Base-by-base conservation (phyloP, 441 rosid genomes). In the Capsella rubella region DNA sequence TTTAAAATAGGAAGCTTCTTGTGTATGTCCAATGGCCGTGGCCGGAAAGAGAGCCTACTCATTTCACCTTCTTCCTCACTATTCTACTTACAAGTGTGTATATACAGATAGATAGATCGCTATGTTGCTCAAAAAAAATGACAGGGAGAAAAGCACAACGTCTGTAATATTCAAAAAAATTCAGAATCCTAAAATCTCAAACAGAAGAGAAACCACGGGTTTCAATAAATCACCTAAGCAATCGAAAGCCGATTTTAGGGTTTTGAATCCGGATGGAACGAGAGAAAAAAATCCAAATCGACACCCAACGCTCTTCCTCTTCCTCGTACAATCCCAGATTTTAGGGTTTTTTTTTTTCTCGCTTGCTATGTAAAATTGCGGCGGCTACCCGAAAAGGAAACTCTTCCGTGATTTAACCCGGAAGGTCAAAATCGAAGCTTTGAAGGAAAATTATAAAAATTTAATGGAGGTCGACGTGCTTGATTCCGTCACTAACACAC, bases 1-100 rank as follows among this genome's bases (percentile, higher is more conserved):
- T 94, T 94, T 2, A 94, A 78, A 69, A 94, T 92, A 4, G 99
- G 99, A 34, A 94, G 88, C 89, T 90, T 94, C 82, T 90, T 94
- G 82, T 92, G 93, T 32, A 94, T 89, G 80, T 94, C 99, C 15
- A 94, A 76, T 14, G 97, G 99, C 32, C 97, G 87, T 18, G 97
- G 99, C 78, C 99, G 77, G 74, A 94, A 86, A 46, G 99, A 94
- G 5, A 92, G 87, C 85, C 99, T 89, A 78, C 95, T 87, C 97
- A 91, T 88, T 65, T 79, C 74, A 61, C 72, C 68, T 72, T 74
- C 43, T 73, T 71, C 69, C 52, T 55, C 25, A 45, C 60, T 61
- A 16, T 69, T 51, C 66, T 60, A 67, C 67, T 65, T 67, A 55
- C 64, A 73, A 27, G 6, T 58, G 6, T 46, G 16, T 64, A 37